phyloP scores from a whole-genome alignment of 2,329 filamentous ascomycete genomes.

The Clathrospora elynae region DNA sequence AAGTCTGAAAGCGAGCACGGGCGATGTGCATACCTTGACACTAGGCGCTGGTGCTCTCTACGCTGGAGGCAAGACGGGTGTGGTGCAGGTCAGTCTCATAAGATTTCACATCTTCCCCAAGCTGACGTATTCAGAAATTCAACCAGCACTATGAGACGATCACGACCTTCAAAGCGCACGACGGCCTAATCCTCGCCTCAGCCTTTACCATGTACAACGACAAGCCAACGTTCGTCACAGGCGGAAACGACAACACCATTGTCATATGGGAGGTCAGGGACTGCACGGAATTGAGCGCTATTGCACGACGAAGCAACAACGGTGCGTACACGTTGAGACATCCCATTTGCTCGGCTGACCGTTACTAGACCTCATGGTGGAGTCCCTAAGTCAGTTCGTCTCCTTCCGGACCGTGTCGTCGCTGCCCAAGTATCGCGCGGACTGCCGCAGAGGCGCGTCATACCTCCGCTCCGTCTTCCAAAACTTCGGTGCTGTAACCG shows the following conservation, averaged over 20 bases:
- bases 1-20: conserved; percentile 78
- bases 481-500: conserved; percentile 78
- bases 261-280: conserved; percentile 82
- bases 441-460: conserved; percentile 89
- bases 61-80: conserved; percentile 88
- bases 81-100: conserved; percentile 66
- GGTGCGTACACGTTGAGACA: conserved; percentile 46
- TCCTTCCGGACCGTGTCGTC: conserved; percentile 92
- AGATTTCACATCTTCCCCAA: not conserved
- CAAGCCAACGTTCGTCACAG: conserved; percentile 87
- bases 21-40: conserved; percentile 84
- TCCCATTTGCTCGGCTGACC: conserved; percentile 25
- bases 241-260: conserved; percentile 88
- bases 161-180: conserved; percentile 78
- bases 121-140: conserved; percentile 60
- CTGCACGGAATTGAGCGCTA: conserved; percentile 54
- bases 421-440: conserved; percentile 81
- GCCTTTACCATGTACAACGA: conserved; percentile 72
- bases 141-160: conserved; percentile 84
- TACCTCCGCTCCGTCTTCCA: conserved; percentile 91
- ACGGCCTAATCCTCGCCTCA: conserved; percentile 85
- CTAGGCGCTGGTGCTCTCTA: conserved; percentile 85
- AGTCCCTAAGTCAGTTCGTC: conserved; percentile 78
- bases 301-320: conserved; percentile 60
- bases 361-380: conserved; percentile 62